Percentiles rank a stretch among this genome's conserved stretches.
Conservation (phyloP, 306 rosid species). For the Elaeagnus macrophylla region DNA sequence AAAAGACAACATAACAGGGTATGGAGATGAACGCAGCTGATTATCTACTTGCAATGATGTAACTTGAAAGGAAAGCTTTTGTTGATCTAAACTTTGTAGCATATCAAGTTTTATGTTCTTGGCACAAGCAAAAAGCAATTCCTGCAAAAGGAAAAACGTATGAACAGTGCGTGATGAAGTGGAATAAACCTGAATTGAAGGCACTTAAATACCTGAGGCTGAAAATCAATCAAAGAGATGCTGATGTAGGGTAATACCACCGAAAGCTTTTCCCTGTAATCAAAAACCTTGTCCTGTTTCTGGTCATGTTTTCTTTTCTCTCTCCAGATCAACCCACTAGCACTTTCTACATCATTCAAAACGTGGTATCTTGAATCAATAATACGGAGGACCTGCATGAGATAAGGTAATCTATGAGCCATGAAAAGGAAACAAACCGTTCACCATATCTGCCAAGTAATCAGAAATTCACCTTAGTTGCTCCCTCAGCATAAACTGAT, state of each 20-base stretch:
- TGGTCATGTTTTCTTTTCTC: slow-evolving; percentile 45
- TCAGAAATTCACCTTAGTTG: slow-evolving; percentile 62
- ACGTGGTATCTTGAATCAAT: slow-evolving; percentile 70
- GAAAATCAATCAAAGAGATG: slow-evolving; percentile 64
- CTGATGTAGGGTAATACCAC: slow-evolving; percentile 61
- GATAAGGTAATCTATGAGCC: slow-evolving; percentile 8
- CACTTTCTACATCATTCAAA: slow-evolving; percentile 36
- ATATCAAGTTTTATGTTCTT: slow-evolving; percentile 52
- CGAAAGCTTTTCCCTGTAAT: slow-evolving; percentile 62
- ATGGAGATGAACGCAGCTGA: slow-evolving; percentile 79
- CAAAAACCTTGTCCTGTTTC: slow-evolving; percentile 43
- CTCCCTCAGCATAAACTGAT: slow-evolving; percentile 87
- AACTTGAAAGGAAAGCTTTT: slow-evolving; percentile 52
- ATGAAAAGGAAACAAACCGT: neutral
- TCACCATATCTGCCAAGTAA: slow-evolving; percentile 8
- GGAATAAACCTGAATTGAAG: slow-evolving; percentile 8
- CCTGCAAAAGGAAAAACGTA: slow-evolving; percentile 38
- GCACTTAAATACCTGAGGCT: slow-evolving; percentile 52
- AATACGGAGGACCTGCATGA: slow-evolving; percentile 64
- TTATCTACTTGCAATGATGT: slow-evolving; percentile 79
- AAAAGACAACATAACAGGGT: slow-evolving; percentile 83
- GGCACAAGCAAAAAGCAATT: slow-evolving; percentile 65
- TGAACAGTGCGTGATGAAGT: slow-evolving; percentile 17
- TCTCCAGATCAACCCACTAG: slow-evolving; percentile 25
- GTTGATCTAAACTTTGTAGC: slow-evolving; percentile 79